Evolutionary conservation across 1,284 basidiomycete species (phyloP).

Genomic region (Ceratobasidium sp.): DNA sequence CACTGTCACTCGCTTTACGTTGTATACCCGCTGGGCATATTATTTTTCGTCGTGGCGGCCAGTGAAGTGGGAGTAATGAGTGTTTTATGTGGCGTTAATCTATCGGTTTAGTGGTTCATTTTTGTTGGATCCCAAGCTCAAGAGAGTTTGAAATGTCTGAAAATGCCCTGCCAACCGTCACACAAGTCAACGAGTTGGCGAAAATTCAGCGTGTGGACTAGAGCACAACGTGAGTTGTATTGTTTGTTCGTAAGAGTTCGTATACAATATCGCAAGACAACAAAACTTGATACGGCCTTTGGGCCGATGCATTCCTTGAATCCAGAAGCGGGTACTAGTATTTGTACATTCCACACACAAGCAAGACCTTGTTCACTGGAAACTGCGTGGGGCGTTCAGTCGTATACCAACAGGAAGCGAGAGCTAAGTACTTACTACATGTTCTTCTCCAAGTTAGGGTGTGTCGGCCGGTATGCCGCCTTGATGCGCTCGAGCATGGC

Average conservation of each 20-base stretch:
- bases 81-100: background rate
- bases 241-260: too few relatives aligned
- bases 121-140: background rate
- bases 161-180: background rate
- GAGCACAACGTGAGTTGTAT: too few relatives aligned
- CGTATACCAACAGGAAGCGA: background rate
- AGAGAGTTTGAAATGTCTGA: background rate
- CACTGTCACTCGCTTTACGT: background rate
- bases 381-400: background rate
- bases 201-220: too few relatives aligned
- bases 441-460: conserved; percentile 26
- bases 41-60: too few relatives aligned
- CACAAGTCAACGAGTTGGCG: too few relatives aligned
- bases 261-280: too few relatives aligned
- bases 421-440: conserved; percentile 24
- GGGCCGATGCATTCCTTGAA: too few relatives aligned
- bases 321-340: too few relatives aligned
- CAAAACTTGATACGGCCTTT: too few relatives aligned
- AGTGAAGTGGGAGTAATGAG: background rate
- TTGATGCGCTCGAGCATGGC: conserved; percentile 21
- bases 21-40: background rate
- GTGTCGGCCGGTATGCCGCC: conserved; percentile 23
- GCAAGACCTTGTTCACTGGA: too few relatives aligned
- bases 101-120: too few relatives aligned
- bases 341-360: too few relatives aligned